Evolutionary conservation across 2,329 filamentous ascomycete species (phyloP).

Genomic region (Pseudogymnoascus sp.): DNA sequence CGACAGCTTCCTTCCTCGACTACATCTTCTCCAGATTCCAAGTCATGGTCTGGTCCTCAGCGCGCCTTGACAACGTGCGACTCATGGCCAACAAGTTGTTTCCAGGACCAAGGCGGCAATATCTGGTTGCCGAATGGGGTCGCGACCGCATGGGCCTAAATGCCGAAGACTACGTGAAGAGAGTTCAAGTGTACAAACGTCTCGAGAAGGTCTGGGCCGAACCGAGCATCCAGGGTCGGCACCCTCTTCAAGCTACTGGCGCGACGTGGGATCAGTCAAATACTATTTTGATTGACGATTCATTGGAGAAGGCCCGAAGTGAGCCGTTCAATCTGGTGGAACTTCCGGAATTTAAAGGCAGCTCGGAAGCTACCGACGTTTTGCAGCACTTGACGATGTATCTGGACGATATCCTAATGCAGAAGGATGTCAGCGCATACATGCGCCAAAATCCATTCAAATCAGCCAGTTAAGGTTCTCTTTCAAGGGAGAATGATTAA

Average conservation of each 20-base stretch:
- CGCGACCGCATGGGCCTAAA: conserved; percentile 67
- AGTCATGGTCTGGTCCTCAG: conserved; percentile 88
- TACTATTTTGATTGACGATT: conserved; percentile 86
- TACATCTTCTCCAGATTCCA: conserved; percentile 67
- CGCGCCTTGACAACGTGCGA: conserved; percentile 61
- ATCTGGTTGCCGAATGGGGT: conserved; percentile 65
- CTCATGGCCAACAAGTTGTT: conserved; percentile 61
- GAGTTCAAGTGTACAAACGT: conserved; percentile 85
- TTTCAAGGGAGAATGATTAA: not conserved
- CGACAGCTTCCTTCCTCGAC: conserved; percentile 58
- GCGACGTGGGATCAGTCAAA: conserved; percentile 68
- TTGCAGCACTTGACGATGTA: conserved; percentile 54
- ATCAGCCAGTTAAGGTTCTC: not conserved
- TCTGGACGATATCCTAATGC: conserved; percentile 44
- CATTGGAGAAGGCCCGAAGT: conserved; percentile 64
- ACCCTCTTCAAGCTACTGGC: conserved; percentile 35
- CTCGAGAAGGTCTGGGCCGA: conserved; percentile 63
- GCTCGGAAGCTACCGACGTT: conserved; percentile 34
- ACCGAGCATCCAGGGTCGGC: conserved; percentile 34
- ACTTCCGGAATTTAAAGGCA: conserved; percentile 57
- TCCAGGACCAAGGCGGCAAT: conserved; percentile 39
- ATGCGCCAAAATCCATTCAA: conserved; percentile 44
- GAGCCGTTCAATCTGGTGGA: conserved; percentile 78
- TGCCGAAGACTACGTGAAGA: conserved; percentile 51
- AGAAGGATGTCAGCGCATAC: conserved; percentile 54